phyloP scores from a whole-genome alignment of 345 rosid species.

The Erucastrum elatum region DNA sequence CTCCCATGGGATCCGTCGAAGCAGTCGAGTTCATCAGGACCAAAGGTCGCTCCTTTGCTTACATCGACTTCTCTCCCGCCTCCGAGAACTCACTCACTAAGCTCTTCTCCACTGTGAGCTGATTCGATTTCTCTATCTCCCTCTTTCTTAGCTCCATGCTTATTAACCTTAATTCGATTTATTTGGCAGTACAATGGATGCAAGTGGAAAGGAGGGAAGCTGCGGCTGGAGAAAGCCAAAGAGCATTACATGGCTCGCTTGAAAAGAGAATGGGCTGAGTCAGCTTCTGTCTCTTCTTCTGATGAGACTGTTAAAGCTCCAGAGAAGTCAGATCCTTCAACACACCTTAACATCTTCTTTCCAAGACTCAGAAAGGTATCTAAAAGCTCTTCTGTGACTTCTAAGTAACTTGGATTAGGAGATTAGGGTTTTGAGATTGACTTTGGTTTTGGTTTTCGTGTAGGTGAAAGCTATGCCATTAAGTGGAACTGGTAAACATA shows the following conservation, averaged over 20 bases:
- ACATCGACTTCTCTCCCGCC: conserved; percentile 66
- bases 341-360: conserved; percentile 62
- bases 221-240: conserved; percentile 88
- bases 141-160: neutral
- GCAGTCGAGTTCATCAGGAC: conserved; percentile 63
- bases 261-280: conserved; percentile 68
- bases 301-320: conserved; percentile 22
- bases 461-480: conserved; percentile 73
- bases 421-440: conserved; percentile 2
- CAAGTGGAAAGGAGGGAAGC: conserved; percentile 82
- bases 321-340: conserved; percentile 28
- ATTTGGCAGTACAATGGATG: conserved; percentile 81
- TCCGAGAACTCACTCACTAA: conserved; percentile 62
- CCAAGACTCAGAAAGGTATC: conserved; percentile 76
- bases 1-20: conserved; percentile 51
- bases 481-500: conserved; percentile 87
- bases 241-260: conserved; percentile 69
- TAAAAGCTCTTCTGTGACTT: neutral
- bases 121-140: too few species aligned
- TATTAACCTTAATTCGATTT: neutral
- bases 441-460: neutral
- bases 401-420: neutral
- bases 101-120: conserved; percentile 70
- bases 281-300: conserved; percentile 24
- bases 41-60: conserved; percentile 94